Evolutionary conservation across 768 basidiomycete species (phyloP).

Genomic region (Russula brevipes): DNA sequence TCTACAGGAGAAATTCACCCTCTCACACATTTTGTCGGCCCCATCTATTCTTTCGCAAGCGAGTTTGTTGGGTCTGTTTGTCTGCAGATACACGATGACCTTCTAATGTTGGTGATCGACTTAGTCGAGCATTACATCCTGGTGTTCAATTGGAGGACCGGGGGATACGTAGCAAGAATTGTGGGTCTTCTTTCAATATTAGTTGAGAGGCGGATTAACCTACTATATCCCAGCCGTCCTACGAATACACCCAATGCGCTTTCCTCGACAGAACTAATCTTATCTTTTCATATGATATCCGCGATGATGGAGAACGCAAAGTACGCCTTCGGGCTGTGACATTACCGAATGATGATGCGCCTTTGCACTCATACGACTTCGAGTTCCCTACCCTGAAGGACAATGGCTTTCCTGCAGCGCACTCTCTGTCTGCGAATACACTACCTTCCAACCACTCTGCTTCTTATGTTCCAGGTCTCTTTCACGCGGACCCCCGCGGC

Average conservation of each 20-base stretch:
- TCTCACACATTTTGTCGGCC: no score
- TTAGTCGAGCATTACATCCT: no score
- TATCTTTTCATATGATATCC: background rate
- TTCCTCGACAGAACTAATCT: constrained; percentile 1
- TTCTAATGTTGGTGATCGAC: no score
- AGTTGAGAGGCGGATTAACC: no score
- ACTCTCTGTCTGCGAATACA: background rate
- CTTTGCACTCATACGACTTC: background rate
- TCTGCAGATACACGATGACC: no score
- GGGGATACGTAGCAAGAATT: no score
- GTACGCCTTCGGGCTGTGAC: background rate
- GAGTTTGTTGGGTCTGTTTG: no score
- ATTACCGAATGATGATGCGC: background rate
- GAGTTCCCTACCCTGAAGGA: background rate
- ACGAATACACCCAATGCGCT: background rate
- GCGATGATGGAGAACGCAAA: background rate
- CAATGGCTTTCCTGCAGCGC: background rate
- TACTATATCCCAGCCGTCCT: background rate
- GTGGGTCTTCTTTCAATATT: no score
- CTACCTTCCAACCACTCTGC: background rate
- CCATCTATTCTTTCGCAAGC: no score
- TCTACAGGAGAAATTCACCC: no score
- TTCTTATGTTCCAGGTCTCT: background rate
- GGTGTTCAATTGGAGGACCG: no score
- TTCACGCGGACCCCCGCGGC: background rate